Base-by-base conservation (phyloP, 2,329 filamentous ascomycete species). In the Fulvia fulva region DNA sequence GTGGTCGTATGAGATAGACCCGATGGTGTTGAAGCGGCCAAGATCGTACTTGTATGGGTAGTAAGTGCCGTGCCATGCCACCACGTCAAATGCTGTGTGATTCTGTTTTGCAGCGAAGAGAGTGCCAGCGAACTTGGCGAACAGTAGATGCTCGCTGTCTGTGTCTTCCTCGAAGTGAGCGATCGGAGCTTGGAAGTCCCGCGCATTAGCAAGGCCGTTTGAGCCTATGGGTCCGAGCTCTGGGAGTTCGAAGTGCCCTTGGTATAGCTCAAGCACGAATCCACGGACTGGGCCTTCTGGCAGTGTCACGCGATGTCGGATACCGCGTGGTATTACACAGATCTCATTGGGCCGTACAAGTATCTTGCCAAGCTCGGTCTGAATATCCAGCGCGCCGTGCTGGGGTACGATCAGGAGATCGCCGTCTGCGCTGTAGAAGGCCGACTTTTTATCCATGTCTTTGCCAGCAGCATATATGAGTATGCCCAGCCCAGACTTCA, bases 381-480 rank as follows among this genome's bases (percentile, higher is more conserved):
- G 85, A 47, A 89, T 85, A 63, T 88, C 83, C 1, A 89, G 76
- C 0, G 81, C 76, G 12, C 87, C 87, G 62, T 85, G 80, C 59
- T 89, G 86, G 0, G 82, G 84, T 2, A 88, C 78, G 49, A 89
- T 85, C 53, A 88, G 74, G 60, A 86, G 81, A 68, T 89, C 86
- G 16, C 87, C 87, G 59, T 89, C 87, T 0, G 90, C 87, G 3
- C 88, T 92, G 79, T 93, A 95, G 72, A 92, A 95, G 0, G 90
- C 90, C 51, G 87, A 80, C 41, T 83, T 82, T n/a, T 80, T 76
- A 51, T 80, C 79, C 91, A 96, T 96, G 69, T 87, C 85, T 71
- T 83, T 87, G 21, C 89, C 89, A 0, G 88, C 89, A 1, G 88
- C 87, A 70, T 90, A 96, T 57, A 94, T 84, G 73, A 89, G 87